Evolutionary conservation across 306 rosid species (phyloP), one percentile per base, ranked within the genome.

Genomic region (Vigna reflexopilosa): DNA sequence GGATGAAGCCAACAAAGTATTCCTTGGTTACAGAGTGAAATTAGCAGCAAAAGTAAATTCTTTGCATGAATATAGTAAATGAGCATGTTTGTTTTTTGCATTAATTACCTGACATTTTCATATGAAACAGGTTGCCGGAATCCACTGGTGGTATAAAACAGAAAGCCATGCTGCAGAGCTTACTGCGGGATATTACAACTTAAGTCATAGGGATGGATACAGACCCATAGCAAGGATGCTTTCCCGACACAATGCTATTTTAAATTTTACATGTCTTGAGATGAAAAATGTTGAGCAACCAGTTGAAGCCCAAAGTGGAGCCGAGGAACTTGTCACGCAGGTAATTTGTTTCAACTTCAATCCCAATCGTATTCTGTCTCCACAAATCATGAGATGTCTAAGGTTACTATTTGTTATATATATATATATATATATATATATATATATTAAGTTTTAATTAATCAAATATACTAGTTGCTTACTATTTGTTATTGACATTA

Each of bases 231-330:
- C 98, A 67, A 86, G 88, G 87, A 87, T 91, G 90, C 82, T 92
- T 48, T 82, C 93, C 13, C 80, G 98, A 65, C 98, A 91, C 58
- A 65, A 82, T 70, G 96, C 89, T 66, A 78, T 95, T 62, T 73
- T 95, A 36, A 95, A 92, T 85, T 90, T 92, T 83, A 92, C 97
- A 28, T 95, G 98, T 69, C 87, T 95, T 67, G 98, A 95, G 85
- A 92, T 91, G 98, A 91, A 89, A 83, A 81, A 95, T 85, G 76
- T 75, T 26, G 98, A 95, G 77, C 98, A 92, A 59, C 81, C 24
- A 8, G 76, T 59, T 19, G 81, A 82, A 45, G 94, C 93, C 69
- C 82, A 73, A 81, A 82, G 96, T 80, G 92, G 88, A 8, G 87
- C 90, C 34, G 86, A 93, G 82, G 94, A 95, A 76, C 96, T 95